phyloP scores from a whole-genome alignment of 1,139 yeast species.

The Scheffersomyces insectosa region DNA sequence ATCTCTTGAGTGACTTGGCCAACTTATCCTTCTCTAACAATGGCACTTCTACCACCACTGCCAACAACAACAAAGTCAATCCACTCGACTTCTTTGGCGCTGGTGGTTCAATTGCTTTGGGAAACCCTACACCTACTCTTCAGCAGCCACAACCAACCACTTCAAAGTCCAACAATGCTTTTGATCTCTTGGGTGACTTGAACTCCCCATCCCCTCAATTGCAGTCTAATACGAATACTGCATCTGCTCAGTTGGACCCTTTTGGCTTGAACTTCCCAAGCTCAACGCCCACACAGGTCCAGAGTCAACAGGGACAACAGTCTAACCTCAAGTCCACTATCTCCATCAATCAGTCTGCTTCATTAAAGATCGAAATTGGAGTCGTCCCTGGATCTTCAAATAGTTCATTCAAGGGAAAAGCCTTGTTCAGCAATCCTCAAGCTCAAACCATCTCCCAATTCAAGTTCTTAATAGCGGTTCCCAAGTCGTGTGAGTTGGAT shows the following conservation, averaged over 20 bases:
- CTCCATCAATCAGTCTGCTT: conserved; percentile 47
- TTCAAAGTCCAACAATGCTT: conserved; percentile 12
- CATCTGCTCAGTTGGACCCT: conserved; percentile 41
- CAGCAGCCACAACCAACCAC: conserved; percentile 15
- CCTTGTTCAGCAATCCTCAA: conserved; percentile 44
- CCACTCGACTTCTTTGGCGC: conserved; percentile 46
- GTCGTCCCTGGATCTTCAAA: conserved; percentile 37
- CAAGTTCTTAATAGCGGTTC: conserved; percentile 79
- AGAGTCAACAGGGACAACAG: conserved; percentile 11
- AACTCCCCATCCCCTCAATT: conserved; percentile 50
- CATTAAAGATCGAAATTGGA: conserved; percentile 55
- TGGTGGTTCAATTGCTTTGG: conserved; percentile 48
- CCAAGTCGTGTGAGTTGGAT: conserved; percentile 65
- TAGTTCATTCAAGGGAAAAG: conserved; percentile 44
- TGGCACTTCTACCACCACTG: conserved; percentile 7
- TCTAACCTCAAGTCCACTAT: conserved; percentile 13
- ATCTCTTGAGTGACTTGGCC: conserved; percentile 70
- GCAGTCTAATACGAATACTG: conserved; percentile 35
- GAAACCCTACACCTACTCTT: conserved; percentile 12
- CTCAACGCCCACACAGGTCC: conserved; percentile 37
- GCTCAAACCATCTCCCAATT: conserved; percentile 39
- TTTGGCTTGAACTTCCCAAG: conserved; percentile 51
- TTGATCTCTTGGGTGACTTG: conserved; percentile 48
- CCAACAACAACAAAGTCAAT: conserved; percentile 29
- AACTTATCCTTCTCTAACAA: conserved; percentile 52